Conservation (phyloP, 495 filamentous ascomycete species). For the Penicillium cataractarum region DNA sequence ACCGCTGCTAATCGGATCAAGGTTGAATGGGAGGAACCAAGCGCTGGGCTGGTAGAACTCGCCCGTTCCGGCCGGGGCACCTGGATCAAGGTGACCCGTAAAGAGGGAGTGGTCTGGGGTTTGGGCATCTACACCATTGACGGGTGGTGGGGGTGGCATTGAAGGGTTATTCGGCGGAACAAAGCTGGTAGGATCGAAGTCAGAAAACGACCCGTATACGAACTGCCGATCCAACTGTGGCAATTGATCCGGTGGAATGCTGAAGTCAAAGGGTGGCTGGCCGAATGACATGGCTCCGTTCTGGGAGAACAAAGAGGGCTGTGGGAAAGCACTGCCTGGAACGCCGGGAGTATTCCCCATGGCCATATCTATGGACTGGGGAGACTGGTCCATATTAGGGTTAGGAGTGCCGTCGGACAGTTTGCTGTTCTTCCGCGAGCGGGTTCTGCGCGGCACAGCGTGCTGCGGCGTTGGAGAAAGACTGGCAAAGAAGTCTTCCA, state of each 20-base stretch:
- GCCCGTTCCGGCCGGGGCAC: constrained; percentile 44
- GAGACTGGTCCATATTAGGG: constrained; percentile 33
- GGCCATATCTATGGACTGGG: constrained; percentile 38
- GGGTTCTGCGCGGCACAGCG: constrained; percentile 44
- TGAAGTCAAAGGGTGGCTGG: constrained; percentile 44
- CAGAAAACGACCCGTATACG: constrained; percentile 76
- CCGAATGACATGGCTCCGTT: constrained; percentile 41
- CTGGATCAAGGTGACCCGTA: constrained; percentile 42
- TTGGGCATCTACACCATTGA: constrained; percentile 31
- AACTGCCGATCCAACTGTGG: constrained; percentile 76
- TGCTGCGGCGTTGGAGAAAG: constrained; percentile 67
- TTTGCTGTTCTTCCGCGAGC: constrained; percentile 41
- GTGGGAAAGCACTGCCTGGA: constrained; percentile 48
- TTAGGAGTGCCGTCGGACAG: constrained; percentile 30
- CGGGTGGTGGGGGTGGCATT: constrained; percentile 25
- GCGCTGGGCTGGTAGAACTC: constrained; percentile 65
- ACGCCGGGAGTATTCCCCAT: constrained; percentile 43
- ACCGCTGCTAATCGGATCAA: constrained; percentile 60
- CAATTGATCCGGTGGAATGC: constrained; percentile 47
- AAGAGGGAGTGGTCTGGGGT: constrained; percentile 35
- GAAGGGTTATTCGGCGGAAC: constrained; percentile 34
- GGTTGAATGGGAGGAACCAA: constrained; percentile 96
- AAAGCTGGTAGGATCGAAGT: constrained; percentile 55
- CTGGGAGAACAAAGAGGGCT: constrained; percentile 41
- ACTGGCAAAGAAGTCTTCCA: constrained; percentile 92